Evolutionary conservation across 805 yeast species (phyloP).

Genomic region (Yamadazyma nakazawae): DNA sequence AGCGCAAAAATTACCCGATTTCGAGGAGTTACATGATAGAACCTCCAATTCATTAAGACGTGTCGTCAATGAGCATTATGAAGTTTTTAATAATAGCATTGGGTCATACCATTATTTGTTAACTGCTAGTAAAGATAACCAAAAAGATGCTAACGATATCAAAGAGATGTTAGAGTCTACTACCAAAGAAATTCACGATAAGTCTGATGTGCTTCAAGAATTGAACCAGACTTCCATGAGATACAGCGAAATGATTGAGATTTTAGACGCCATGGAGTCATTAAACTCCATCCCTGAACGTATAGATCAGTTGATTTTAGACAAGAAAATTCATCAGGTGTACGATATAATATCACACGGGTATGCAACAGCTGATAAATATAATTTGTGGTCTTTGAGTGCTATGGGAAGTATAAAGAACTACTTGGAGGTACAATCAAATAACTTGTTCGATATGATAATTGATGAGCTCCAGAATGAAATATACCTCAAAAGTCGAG

Average conservation of each 20-base stretch:
- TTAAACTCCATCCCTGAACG: slow-evolving; percentile 56
- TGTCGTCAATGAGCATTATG: slow-evolving; percentile 79
- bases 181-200: slow-evolving; percentile 47
- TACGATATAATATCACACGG: slow-evolving; percentile 50
- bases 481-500: slow-evolving; percentile 40
- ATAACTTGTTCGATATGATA: slow-evolving; percentile 62
- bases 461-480: slow-evolving; percentile 75
- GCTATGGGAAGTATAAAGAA: slow-evolving; percentile 50
- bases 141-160: slow-evolving; percentile 49
- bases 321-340: slow-evolving; percentile 65
- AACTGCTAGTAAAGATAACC: slow-evolving; percentile 61
- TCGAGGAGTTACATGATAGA: slow-evolving; percentile 54
- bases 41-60: slow-evolving; percentile 56
- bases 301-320: slow-evolving; percentile 66
- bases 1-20: slow-evolving; percentile 69
- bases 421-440: slow-evolving; percentile 54
- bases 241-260: slow-evolving; percentile 66
- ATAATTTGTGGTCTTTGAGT: slow-evolving; percentile 55
- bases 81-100: slow-evolving; percentile 78
- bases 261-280: slow-evolving; percentile 63
- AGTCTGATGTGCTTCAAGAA: slow-evolving; percentile 58
- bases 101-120: slow-evolving; percentile 79
- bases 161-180: slow-evolving; percentile 48
- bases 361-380: slow-evolving; percentile 44
- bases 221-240: slow-evolving; percentile 60